Evolutionary conservation across 2,329 filamentous ascomycete species (phyloP), one percentile per base, ranked within the genome.

Genomic region (Zymoseptoria crescenta): DNA sequence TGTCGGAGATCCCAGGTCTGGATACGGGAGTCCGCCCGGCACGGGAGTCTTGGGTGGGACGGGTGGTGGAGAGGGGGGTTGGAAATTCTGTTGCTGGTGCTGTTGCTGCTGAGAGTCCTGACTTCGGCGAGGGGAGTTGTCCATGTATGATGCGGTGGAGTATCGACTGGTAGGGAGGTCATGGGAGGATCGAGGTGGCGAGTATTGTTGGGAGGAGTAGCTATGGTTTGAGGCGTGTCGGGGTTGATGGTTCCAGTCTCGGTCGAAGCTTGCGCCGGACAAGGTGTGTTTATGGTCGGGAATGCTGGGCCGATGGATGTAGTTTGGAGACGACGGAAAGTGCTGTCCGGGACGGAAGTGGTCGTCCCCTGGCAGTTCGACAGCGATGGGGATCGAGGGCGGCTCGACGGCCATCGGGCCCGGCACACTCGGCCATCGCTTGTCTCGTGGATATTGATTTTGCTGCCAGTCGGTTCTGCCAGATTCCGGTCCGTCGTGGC

Each of bases 271-370:
- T 80, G 78, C 57, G 24, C 51, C 51, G 8, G 10, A 13, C 0
- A 89, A 83, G 19, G 83, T 81, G 64, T 89, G 88, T 66, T 89
- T 85, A 68, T 92, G 88, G 6, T 81, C 76, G 0, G 84, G 86
- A 9, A 71, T 61, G 21, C 68, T 70, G 74, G 78, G n/a, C 75
- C 81, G 56, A 74, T 82, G 64, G 35, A 45, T 16, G 35, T 45
- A 45, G 35, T 45, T 45, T 3, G 35, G 35, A 8, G 56, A 51
- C 3, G 56, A 51, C 3, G 61, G 56, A 30, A 57, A 58, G 21
- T 77, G 53, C 1, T 84, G 84, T 1, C 82, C 81, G 21, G 70
- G 65, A 56, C 67, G 61, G 62, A 64, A 69, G 8, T 57, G 49
- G 4, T 71, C 69, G 49, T 70, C 67, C 8, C 67, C 70, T 4